These are phyloP conservation scores for Cercophora newfieldiana DNA, from an alignment of 495 filamentous ascomycete species.

Conservation along the genomic window DNA sequence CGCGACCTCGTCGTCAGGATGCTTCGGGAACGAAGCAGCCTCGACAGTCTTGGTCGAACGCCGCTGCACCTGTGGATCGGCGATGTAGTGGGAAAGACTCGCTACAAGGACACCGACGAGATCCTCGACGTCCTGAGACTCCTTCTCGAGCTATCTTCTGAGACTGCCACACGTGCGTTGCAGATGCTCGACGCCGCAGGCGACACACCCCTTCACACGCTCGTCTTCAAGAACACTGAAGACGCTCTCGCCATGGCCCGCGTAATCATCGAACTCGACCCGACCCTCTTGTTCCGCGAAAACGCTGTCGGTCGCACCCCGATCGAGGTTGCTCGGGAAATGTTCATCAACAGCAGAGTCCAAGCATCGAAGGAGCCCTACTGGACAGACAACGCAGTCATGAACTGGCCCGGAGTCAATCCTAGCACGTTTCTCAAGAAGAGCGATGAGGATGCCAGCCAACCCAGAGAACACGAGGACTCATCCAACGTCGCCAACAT, in stretches of 20 bases:
- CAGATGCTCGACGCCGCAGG: slow-evolving; percentile 65
- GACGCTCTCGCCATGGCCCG: slow-evolving; percentile 41
- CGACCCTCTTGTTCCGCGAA: slow-evolving; percentile 62
- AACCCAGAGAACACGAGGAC: slow-evolving; percentile 9
- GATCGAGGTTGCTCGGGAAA: slow-evolving; percentile 60
- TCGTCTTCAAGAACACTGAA: slow-evolving; percentile 41
- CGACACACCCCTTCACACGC: slow-evolving; percentile 63
- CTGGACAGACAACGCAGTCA: background rate
- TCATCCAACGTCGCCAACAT: slow-evolving; percentile 21
- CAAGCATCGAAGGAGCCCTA: background rate
- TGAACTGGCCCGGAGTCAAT: background rate
- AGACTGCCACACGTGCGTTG: slow-evolving; percentile 47
- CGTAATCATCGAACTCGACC: slow-evolving; percentile 54
- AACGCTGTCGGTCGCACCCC: slow-evolving; percentile 71
- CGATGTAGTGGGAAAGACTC: background rate
- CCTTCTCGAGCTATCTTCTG: slow-evolving; percentile 52
- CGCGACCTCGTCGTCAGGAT: slow-evolving; percentile 40
- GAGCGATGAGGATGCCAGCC: background rate
- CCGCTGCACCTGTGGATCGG: slow-evolving; percentile 43
- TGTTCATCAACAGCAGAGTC: slow-evolving; percentile 38
- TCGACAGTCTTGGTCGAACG: slow-evolving; percentile 36
- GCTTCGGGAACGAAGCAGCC: slow-evolving; percentile 41
- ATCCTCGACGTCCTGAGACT: slow-evolving; percentile 36
- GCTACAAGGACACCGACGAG: slow-evolving; percentile 5
- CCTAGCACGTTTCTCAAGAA: background rate